Evolutionary conservation across 108 stramenopile species (phyloP), one percentile per base, ranked within the genome.

Genomic region (Epithemia pelagica): DNA sequence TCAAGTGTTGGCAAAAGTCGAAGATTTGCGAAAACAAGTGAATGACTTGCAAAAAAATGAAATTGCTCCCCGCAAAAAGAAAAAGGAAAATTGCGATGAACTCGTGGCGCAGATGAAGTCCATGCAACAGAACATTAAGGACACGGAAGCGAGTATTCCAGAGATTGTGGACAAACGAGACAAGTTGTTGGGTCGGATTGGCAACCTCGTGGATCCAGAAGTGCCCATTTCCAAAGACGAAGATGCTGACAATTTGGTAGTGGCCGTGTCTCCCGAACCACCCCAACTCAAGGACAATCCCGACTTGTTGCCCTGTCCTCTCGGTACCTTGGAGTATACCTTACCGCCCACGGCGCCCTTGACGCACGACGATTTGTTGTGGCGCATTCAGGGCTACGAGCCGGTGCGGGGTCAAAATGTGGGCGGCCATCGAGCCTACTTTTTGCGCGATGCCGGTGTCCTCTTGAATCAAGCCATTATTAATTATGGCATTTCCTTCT

Each of bases 341-440:
- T 73, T 90, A n/a, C 90, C 94, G 8, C 77, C 58, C n/a, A 82
- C 79, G 61, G 92, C 92, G 65, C 87, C 83, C 25, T 68, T 95
- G 63, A 94, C 92, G 52, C 97, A 99, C 82, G 97, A 99, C 82
- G 96, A 99, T 64, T 77, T 99, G 21, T 75, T 95, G 30, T 95
- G 92, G 90, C 84, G 96, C 27, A 97, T 99, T 73, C 98, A 91
- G 10, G 99, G 99, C 0, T 99, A 98, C 76, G 99, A 99, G 82
- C 98, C 99, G 30, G 77, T 77, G 27, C 80, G 97, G 46, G 99
- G 99, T 33, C 81, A 82, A 64, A 70, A 82, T 7, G 97, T 98
- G 27, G 98, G 96, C 21, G 99, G 99, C 7, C 97, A 99, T 73
- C 87, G 98, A 2, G 97, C 90, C 22, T 99, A 99, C 88, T 99